Conservation (phyloP, 2,329 filamentous ascomycete genomes). For the Venturia carpophila region DNA sequence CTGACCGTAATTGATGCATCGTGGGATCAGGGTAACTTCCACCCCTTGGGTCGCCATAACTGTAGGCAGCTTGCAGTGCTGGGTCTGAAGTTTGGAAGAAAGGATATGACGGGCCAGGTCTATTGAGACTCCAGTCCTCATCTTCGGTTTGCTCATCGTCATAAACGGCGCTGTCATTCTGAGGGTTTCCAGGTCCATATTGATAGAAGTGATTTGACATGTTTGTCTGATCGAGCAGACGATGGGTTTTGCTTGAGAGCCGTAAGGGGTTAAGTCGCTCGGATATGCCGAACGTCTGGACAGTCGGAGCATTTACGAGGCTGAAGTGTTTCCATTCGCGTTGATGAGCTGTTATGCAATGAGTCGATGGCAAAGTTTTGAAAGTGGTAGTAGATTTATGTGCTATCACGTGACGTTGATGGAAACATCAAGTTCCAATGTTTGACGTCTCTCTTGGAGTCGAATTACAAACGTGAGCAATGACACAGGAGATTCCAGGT, state of each 20-base stretch:
- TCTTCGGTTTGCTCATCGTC: conserved; percentile 9
- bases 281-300: neutral
- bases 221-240: neutral
- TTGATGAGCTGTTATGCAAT: neutral
- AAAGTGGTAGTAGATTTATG: no score
- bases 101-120: conserved; percentile 3
- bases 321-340: neutral
- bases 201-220: conserved; percentile 2
- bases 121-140: neutral
- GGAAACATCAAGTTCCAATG: neutral
- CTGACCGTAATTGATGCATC: neutral
- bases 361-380: neutral
- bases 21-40: conserved; percentile 17
- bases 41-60: conserved; percentile 18
- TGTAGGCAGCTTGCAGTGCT: conserved; percentile 16
- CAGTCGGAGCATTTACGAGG: neutral
- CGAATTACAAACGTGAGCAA: neutral
- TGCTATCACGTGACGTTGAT: neutral
- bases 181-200: neutral
- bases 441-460: neutral
- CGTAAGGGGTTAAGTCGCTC: neutral
- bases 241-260: neutral
- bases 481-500: no score
- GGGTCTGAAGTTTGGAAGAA: conserved; percentile 17
- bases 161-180: neutral